Percentiles rank a stretch among this genome's conserved stretches.
These are phyloP conservation scores for Westerdykella aurantiaca DNA, from an alignment of 2,329 filamentous ascomycete genomes.

Conservation along the genomic window DNA sequence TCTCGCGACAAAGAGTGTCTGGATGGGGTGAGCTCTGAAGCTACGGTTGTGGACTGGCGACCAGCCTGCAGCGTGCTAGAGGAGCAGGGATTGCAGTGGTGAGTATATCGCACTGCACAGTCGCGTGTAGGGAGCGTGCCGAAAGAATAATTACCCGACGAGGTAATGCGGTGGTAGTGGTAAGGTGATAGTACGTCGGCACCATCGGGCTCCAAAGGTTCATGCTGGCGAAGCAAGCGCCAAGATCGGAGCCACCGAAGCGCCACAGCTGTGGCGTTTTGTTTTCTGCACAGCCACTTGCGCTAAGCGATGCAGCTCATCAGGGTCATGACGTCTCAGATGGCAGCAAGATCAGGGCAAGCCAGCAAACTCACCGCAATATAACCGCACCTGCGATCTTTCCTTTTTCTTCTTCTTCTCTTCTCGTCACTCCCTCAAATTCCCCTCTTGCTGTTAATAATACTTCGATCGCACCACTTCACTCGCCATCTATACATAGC, in stretches of 20 bases:
- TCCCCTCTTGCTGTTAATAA: constrained; percentile 1
- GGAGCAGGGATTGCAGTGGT: constrained; percentile 5
- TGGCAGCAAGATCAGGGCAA: constrained; percentile 25
- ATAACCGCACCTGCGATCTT: constrained; percentile 10
- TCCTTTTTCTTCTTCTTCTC: constrained; percentile 4
- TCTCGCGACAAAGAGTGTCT: constrained; percentile 6
- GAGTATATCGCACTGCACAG: constrained; percentile 17
- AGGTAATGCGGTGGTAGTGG: not conserved
- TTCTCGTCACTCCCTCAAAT: constrained; percentile 9
- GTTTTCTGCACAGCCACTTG: constrained; percentile 4
- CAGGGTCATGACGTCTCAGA: constrained; percentile 14
- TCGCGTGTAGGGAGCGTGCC: constrained; percentile 22
- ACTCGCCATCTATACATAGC: constrained; percentile 28
- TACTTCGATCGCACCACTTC: constrained; percentile 14
- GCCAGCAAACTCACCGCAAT: constrained; percentile 19
- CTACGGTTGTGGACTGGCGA: constrained; percentile 2
- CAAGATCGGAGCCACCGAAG: not conserved
- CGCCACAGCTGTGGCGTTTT: constrained; percentile 11
- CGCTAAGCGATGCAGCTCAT: not conserved
- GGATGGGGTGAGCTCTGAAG: constrained; percentile 8
- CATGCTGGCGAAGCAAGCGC: constrained; percentile 1
- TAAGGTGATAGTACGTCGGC: constrained; percentile 1
- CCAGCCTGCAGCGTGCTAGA: constrained; percentile 2
- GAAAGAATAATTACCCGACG: constrained; percentile 9
- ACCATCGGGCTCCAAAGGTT: not conserved